Percentiles rank a stretch among this genome's conserved stretches.
These are phyloP conservation scores for Trichosporon sp. DNA, from an alignment of 1,284 basidiomycete genomes.

Conservation along the genomic window DNA sequence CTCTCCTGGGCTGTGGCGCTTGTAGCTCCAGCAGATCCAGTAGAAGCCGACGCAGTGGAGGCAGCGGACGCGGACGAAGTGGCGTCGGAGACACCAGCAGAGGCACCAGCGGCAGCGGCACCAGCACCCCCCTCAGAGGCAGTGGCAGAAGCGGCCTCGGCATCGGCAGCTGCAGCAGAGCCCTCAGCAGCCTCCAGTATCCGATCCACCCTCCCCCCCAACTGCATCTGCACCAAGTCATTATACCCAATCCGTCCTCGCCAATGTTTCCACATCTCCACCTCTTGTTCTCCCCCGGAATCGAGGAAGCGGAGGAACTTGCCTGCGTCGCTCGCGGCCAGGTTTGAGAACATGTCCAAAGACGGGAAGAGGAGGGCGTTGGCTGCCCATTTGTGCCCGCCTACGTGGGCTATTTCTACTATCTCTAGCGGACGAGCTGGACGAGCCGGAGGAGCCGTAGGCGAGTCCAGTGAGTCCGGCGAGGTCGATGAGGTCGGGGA, in stretches of 20 bases:
- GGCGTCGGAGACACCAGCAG: not conserved
- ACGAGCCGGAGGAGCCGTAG: not conserved
- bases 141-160: no score
- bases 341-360: conserved; percentile 68
- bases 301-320: conserved; percentile 55
- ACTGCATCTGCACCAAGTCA: conserved; percentile 57
- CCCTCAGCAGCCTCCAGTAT: not conserved
- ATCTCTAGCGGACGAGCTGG: not conserved
- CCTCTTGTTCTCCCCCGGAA: not conserved
- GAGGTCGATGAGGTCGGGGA: no score
- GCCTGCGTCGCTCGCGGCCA: conserved; percentile 57
- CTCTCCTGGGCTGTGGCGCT: not conserved
- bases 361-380: conserved; percentile 69
- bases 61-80: not conserved
- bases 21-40: not conserved
- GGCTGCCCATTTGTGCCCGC: conserved; percentile 78
- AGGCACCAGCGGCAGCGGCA: not conserved
- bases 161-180: not conserved
- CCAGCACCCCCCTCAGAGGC: no score
- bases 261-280: conserved; percentile 51
- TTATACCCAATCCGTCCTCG: conserved; percentile 67
- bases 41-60: no score
- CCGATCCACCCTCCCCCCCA: conserved; percentile 6
- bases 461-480: no score
- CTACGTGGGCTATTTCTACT: conserved; percentile 60